Base-by-base conservation (phyloP, 371 early-diverging fungal genomes). In the Mortierella sp. region DNA sequence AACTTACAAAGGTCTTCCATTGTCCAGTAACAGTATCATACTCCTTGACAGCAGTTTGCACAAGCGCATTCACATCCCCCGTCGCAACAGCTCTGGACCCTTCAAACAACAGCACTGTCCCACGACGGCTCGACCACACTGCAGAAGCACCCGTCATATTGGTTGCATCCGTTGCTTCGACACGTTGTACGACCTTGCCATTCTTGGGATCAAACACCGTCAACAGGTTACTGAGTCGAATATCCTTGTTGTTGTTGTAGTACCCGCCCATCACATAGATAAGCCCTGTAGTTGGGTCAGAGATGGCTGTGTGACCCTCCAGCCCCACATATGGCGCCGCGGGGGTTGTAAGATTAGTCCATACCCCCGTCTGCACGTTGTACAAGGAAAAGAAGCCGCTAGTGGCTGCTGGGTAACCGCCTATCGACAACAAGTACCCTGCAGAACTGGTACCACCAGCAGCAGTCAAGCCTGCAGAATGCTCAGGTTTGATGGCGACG, bases 291-390 rank as follows among this genome's bases (percentile, higher is more conserved):
- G 40, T 57, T 0, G 83, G 83, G 46, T 79, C 80, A 1, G 77
- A 64, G 16, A 76, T 80, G 1, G 80, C 77, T 0, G 83, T 59
- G 54, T 83, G 83, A 21, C 83, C 83, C 26, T 83, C 83, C 31
- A 83, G 73, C 3, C 40, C 24, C 3, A 21, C 13, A 48, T 83
- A 83, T 0, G 80, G 77, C 1, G 74, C 26, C 16, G 59, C 71
- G 2, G 48, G 34, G 2, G 48, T 46, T 5, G 78, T 51, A 10
- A 71, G 13, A 16, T 57, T 70, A 9, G 43, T 24, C 83, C 80
- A 83, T 0, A 46, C 34, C n/a, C 53, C 64, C 16, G 76, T 3
- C 16, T 13, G 37, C 19, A 83, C 5, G 21, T 79, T 77, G 54
- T 61, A 83, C 3, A n/a, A 6, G 10, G 31, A 64, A 40, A 75